Evolutionary conservation across 345 rosid species (phyloP).

Genomic region (Mangifera indica): DNA sequence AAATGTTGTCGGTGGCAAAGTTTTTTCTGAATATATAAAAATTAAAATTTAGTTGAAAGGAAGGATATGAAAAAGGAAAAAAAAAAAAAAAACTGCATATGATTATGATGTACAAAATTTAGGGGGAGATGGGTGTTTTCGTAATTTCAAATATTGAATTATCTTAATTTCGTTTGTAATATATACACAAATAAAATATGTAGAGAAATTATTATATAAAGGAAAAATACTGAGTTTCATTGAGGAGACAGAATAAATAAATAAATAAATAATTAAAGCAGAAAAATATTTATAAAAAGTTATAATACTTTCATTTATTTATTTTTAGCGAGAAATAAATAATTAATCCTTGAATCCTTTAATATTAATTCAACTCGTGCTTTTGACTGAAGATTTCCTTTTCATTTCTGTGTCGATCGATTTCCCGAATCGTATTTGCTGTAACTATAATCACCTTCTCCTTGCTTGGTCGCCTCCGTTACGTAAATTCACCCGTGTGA

Average conservation of each 20-base stretch:
- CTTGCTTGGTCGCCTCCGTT: background rate
- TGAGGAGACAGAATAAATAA: background rate
- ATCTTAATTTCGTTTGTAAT: too few relatives aligned
- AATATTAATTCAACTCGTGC: background rate
- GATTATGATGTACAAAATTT: too few relatives aligned
- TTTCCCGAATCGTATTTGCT: background rate
- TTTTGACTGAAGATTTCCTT: conserved; percentile 7
- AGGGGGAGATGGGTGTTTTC: too few relatives aligned
- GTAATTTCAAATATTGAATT: too few relatives aligned
- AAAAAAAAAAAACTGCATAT: too few relatives aligned
- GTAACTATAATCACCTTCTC: background rate
- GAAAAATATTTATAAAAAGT: background rate
- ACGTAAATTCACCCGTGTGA: background rate
- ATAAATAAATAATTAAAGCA: background rate
- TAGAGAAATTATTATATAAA: too few relatives aligned
- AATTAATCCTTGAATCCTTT: background rate
- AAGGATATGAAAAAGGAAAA: too few relatives aligned
- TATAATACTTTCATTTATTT: background rate
- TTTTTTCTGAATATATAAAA: too few relatives aligned
- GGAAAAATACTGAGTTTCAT: background rate
- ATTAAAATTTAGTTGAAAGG: too few relatives aligned
- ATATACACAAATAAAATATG: too few relatives aligned
- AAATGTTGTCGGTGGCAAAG: too few relatives aligned
- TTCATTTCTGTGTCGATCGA: background rate
- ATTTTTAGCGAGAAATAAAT: background rate